Evolutionary conservation across 1,284 basidiomycete species (phyloP).

Genomic region (Pterulicium gracile): DNA sequence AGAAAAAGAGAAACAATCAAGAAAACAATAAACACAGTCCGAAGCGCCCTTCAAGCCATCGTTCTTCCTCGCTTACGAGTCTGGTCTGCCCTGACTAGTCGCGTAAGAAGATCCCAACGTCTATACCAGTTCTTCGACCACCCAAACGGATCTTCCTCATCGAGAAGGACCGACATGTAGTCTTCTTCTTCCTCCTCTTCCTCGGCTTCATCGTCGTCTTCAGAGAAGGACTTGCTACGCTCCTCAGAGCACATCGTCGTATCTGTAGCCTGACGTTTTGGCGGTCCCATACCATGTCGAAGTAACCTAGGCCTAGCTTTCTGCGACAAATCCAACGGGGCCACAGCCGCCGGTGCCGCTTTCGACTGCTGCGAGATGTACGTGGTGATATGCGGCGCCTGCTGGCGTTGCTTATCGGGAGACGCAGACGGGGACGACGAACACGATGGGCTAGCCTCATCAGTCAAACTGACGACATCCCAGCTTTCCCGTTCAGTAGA

Average conservation of each 20-base stretch:
- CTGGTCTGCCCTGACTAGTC: not conserved
- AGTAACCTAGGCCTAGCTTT: not conserved
- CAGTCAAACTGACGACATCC: not conserved
- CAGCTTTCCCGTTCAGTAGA: slow-evolving; percentile 2
- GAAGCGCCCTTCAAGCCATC: too few species aligned
- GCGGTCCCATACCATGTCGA: not conserved
- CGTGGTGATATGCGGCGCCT: not conserved
- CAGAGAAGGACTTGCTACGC: not conserved
- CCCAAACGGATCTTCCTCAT: slow-evolving; percentile 6
- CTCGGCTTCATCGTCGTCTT: not conserved
- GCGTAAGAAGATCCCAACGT: slow-evolving; percentile 23
- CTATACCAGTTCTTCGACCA: slow-evolving; percentile 26
- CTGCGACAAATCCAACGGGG: not conserved
- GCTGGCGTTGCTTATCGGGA: not conserved
- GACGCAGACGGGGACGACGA: not conserved
- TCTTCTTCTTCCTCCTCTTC: not conserved
- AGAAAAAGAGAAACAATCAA: too few species aligned
- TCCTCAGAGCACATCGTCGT: not conserved
- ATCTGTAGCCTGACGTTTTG: not conserved
- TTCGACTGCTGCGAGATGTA: not conserved
- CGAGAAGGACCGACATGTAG: slow-evolving; percentile 4
- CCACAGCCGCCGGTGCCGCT: not conserved
- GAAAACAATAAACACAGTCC: too few species aligned
- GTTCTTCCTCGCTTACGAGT: not conserved
- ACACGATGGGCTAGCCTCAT: not conserved